These are phyloP conservation scores for Dendryphion nanum DNA, from an alignment of 2,329 filamentous ascomycete genomes.

Conservation along the genomic window DNA sequence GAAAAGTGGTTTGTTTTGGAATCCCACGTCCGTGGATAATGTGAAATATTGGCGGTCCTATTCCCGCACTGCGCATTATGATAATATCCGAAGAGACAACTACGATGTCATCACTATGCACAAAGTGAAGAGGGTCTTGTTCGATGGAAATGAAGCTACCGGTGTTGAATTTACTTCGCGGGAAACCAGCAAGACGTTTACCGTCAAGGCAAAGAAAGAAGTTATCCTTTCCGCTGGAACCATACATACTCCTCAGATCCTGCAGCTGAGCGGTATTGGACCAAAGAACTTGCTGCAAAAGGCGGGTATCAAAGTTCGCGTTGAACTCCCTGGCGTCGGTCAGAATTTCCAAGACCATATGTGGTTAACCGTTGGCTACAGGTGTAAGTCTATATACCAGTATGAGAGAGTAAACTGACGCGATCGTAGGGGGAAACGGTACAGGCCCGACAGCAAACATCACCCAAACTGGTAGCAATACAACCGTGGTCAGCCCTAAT, in stretches of 20 bases:
- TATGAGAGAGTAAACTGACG: too few relatives aligned
- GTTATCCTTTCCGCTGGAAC: neutral
- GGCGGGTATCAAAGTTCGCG: neutral
- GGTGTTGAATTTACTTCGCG: slow-evolving; percentile 3
- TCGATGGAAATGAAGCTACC: slow-evolving; percentile 3
- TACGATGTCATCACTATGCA: slow-evolving; percentile 12
- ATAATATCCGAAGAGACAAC: slow-evolving; percentile 17
- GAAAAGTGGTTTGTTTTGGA: slow-evolving; percentile 3
- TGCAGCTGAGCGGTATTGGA: neutral
- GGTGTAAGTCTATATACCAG: neutral
- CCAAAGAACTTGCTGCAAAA: neutral
- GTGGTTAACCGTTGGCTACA: neutral
- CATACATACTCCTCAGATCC: neutral
- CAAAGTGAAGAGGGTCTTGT: slow-evolving; percentile 6
- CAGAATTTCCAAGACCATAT: slow-evolving; percentile 48
- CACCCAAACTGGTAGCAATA: slow-evolving; percentile 2
- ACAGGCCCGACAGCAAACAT: slow-evolving; percentile 1
- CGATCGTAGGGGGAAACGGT: slow-evolving; percentile 4
- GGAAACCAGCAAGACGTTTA: neutral
- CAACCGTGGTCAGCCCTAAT: slow-evolving; percentile 2
- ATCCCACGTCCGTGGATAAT: slow-evolving; percentile 2
- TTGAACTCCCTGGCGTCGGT: slow-evolving; percentile 48
- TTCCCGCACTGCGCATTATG: slow-evolving; percentile 20
- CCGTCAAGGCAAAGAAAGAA: neutral
- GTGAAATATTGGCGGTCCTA: slow-evolving; percentile 11